Evolutionary conservation across 768 basidiomycete species (phyloP), one percentile per base, ranked within the genome.

Genomic region (Xerocomellus amylosporus): DNA sequence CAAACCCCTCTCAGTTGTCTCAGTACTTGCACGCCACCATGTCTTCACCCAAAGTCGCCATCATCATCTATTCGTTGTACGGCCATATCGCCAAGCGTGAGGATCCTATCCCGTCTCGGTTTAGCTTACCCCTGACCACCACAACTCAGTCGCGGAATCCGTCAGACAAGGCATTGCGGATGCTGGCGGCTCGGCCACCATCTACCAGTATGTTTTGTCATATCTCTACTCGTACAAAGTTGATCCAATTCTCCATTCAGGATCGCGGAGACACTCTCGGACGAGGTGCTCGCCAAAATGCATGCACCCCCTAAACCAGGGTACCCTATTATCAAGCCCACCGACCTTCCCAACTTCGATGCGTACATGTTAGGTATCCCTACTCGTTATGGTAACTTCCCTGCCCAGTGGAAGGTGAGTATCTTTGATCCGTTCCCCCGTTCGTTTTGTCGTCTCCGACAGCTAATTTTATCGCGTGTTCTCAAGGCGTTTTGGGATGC

Each of bases 301-400:
- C 71, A 86, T 56, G 90, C 89, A 4, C 81, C 85, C 9, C 70
- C 86, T 24, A 90, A 90, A 69, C 81, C 81, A 45, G 71, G 79
- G 60, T 90, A 90, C 70, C 90, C 91, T 4, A 64, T 89, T 60
- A 75, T 91, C 62, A 74, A 71, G 3, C 78, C 85, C 24, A 70
- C 74, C 1, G 74, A 78, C 6, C 77, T 96, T 47, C 59, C 72
- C 19, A 53, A 76, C 6, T 88, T 79, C 64, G 89, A 95, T 61
- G 91, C 81, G 6, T 85, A 81, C 78, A 59, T 95, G 58, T 77
- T 91, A 48, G 92, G 90, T 55, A 75, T 91, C 53, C 86, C 87
- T 49, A 88, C 88, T 26, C 86, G 92, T 62, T 95, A 81, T 72
- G 92, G 92, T 39, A 84, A 80, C 64, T 85, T 90, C 70, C 82